Percentiles rank a stretch among this genome's conserved stretches.
Evolutionary conservation across 495 filamentous ascomycete species (phyloP).

Genomic region (Pseudoneurospora amorphoporcata): DNA sequence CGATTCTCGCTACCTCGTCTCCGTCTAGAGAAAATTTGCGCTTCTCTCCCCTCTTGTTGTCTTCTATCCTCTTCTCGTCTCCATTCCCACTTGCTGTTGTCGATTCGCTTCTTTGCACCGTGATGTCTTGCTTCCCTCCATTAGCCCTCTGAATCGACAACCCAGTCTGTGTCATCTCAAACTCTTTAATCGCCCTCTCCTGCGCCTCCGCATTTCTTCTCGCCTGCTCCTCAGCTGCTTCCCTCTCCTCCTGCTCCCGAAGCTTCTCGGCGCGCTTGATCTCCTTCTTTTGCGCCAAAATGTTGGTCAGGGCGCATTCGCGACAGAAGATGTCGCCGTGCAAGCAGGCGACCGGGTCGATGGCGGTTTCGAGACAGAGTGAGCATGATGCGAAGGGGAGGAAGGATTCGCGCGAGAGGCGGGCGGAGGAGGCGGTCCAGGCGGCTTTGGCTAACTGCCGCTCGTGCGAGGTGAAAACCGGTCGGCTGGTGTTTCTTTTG

Average conservation of each 20-base stretch:
- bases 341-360: slow-evolving; percentile 61
- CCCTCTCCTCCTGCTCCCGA: slow-evolving; percentile 45
- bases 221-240: slow-evolving; percentile 42
- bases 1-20: slow-evolving; percentile 64
- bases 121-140: slow-evolving; percentile 15
- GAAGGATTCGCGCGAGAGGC: slow-evolving; percentile 85
- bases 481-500: slow-evolving; percentile 92
- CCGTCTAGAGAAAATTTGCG: slow-evolving; percentile 78
- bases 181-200: slow-evolving; percentile 47
- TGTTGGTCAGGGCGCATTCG: slow-evolving; percentile 86
- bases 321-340: slow-evolving; percentile 93
- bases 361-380: slow-evolving; percentile 77
- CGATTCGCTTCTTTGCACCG: not conserved
- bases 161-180: slow-evolving; percentile 60
- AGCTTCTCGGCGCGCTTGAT: slow-evolving; percentile 73
- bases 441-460: slow-evolving; percentile 63
- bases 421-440: slow-evolving; percentile 77
- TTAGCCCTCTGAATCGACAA: slow-evolving; percentile 45
- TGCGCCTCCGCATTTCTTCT: slow-evolving; percentile 49
- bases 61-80: slow-evolving; percentile 12
- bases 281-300: slow-evolving; percentile 84
- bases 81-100: not conserved
- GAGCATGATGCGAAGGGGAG: slow-evolving; percentile 85
- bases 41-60: slow-evolving; percentile 47
- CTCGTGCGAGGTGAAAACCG: slow-evolving; percentile 93